Base-by-base conservation (phyloP, 306 rosid genomes). In the Acmispon strigosus region DNA sequence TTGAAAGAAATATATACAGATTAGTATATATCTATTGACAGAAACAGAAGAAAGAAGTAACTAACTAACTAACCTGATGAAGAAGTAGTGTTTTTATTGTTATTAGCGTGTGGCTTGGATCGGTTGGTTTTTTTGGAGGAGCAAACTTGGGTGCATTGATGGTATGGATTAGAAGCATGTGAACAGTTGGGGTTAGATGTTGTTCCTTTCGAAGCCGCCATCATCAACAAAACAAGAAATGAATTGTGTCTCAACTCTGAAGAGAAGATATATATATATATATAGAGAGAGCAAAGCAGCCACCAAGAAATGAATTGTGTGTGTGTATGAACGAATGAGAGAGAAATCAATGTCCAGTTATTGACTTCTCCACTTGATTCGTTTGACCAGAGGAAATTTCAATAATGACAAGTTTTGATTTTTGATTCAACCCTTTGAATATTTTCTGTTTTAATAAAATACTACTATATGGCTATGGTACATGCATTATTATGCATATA, bases 131-230 rank as follows among this genome's bases (percentile, higher is more conserved):
- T 85, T 56, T 58, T 83, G 73, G 70, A 32, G 73, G 70, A 32
- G 85, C 98, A 93, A 52, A 70, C 53, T 16, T 93, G 85, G 5
- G 91, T 78, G 69, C 98, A 93, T 72, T 84, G 89, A 70, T 93
- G 98, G 79, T 76, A 93, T 13, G 98, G 98, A 81, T 93, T 93
- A 1, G 89, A 74, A 18, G 42, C 77, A 80, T 90, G 44, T 2
- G 54, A 43, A 66, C 97, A 92, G 69, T 82, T 85, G 1, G 85
- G 79, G 14, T 65, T 80, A 53, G 8, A 4, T 32, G 84, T 81
- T 70, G 54, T 82, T 75, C 81, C 80, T 48, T 76, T 57, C 20
- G 73, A 74, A 54, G 96, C 37, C 37, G 37, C 37, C 37, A 32
- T 27, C 5, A 27, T 27, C 34, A 27, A 27, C 34, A 22, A 22